These are phyloP conservation scores for Leccinum longicurvipes DNA, from an alignment of 768 basidiomycete species.

Conservation along the genomic window DNA sequence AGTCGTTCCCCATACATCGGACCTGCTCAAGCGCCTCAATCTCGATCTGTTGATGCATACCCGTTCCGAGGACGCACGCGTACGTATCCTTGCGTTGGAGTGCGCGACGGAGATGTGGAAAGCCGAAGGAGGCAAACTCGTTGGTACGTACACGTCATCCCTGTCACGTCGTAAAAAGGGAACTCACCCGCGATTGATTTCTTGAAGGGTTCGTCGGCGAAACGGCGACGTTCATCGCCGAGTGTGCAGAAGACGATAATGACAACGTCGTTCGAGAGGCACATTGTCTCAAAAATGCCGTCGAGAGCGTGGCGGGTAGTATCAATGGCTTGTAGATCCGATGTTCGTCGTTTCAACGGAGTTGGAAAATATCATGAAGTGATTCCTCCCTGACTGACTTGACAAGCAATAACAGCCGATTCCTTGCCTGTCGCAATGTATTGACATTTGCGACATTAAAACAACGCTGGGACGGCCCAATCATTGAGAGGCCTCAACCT, in stretches of 20 bases:
- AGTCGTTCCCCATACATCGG: slow-evolving; percentile 18
- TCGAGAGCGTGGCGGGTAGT: slow-evolving; percentile 70
- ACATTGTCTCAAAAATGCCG: slow-evolving; percentile 62
- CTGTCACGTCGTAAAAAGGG: neutral
- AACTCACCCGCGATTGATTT: neutral
- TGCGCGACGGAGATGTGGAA: slow-evolving; percentile 77
- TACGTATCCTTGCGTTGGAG: slow-evolving; percentile 68
- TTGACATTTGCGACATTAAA: too few species aligned
- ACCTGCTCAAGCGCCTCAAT: slow-evolving; percentile 76
- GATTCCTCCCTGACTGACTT: too few species aligned
- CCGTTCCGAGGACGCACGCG: slow-evolving; percentile 69
- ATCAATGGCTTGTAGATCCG: slow-evolving; percentile 31
- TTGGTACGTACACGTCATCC: slow-evolving; percentile 61
- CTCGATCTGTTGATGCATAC: slow-evolving; percentile 84
- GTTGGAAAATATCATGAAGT: too few species aligned
- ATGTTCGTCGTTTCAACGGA: too few species aligned
- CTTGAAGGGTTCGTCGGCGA: slow-evolving; percentile 80
- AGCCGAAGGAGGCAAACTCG: slow-evolving; percentile 67
- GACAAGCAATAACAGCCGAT: too few species aligned
- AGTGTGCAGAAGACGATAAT: slow-evolving; percentile 86
- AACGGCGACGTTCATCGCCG: slow-evolving; percentile 81
- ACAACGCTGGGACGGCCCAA: too few species aligned
- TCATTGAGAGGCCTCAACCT: too few species aligned
- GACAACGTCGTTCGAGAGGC: slow-evolving; percentile 74
- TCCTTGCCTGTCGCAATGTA: too few species aligned